Percentiles rank a stretch among this genome's conserved stretches.
Conservation (phyloP, 331 rosid genomes). For the Quercus phellos region DNA sequence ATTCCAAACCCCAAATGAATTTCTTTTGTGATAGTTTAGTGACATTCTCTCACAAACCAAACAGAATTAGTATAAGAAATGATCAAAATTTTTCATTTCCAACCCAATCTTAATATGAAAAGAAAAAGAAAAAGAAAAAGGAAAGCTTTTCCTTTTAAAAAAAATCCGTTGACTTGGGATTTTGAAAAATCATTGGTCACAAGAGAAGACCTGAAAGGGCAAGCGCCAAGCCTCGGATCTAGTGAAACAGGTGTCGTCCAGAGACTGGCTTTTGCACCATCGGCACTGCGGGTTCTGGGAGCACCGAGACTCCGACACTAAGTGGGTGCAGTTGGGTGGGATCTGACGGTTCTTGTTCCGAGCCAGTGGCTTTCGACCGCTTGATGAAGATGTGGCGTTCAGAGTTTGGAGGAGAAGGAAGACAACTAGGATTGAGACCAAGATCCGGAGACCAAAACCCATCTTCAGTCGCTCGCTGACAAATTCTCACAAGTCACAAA, state of each 20-base stretch:
- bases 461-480: no score
- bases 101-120: neutral
- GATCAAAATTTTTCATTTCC: neutral
- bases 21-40: neutral
- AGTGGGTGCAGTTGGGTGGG: constrained; percentile 45
- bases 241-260: constrained; percentile 78
- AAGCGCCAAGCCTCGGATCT: constrained; percentile 70
- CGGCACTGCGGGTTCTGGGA: constrained; percentile 58
- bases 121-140: neutral
- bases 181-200: constrained; percentile 32
- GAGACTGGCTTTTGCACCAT: constrained; percentile 72
- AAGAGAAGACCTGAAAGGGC: constrained; percentile 77
- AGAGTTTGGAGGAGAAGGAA: constrained; percentile 19
- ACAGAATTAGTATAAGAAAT: neutral
- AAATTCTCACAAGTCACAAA: no score
- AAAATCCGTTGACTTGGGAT: no score
- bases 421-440: constrained; percentile 8
- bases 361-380: constrained; percentile 21
- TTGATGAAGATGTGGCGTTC: constrained; percentile 8
- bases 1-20: neutral
- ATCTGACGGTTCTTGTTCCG: constrained; percentile 7
- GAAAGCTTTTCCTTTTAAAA: neutral
- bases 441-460: neutral
- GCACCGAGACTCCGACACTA: constrained; percentile 46
- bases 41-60: neutral